Base-by-base conservation (phyloP, 371 early-diverging fungal genomes). In the Mucor plumbeus region DNA sequence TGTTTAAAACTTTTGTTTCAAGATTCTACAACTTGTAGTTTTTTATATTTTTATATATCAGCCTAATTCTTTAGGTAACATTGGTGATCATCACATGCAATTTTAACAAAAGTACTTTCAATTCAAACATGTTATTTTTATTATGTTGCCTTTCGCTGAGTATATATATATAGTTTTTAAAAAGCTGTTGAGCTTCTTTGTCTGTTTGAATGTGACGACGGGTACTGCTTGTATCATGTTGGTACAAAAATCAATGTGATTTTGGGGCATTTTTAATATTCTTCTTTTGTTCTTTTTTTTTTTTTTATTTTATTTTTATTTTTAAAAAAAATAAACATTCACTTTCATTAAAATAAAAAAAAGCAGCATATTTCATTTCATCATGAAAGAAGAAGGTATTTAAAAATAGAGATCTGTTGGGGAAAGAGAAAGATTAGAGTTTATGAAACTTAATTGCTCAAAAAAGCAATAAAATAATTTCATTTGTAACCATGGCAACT, bases 321-420 rank as follows among this genome's bases (percentile, higher is more conserved):
- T 39, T 19, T n/a, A 19, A 26, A 26, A 26, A 26, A 26, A 26
- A 26, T 36, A 59, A 59, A 40, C n/a, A 59, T 19, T 44, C 17
- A n/a, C 44, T 9, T 2, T 47, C 17, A 43, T 47, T 47, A 10
- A 10, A 13, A 40, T 40, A 19, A 9, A n/a, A 17, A 47, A 47
- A 47, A n/a, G 17, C 17, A 47, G 47, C 47, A 47, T 47, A 47
- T 38, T 38, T 38, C 10, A 9, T 38, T 9, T 4, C 10, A 54
- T 26, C 7, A 62, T 62, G 63, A 62, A 62, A 21, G 62, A 50
- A 47, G 53, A 62, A 62, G 63, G 63, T 62, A 62, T 50, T 9
- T 26, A 4, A 5, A 50, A 11, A 10, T 14, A 21, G 19, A 39
- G 21, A 47, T 44, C 7, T 15, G 44, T 44, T 44, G 44, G 47